Percentiles rank a stretch among this genome's conserved stretches.
phyloP scores from a whole-genome alignment of 176 grass and related monocot species.

The Saccharum officinarum region DNA sequence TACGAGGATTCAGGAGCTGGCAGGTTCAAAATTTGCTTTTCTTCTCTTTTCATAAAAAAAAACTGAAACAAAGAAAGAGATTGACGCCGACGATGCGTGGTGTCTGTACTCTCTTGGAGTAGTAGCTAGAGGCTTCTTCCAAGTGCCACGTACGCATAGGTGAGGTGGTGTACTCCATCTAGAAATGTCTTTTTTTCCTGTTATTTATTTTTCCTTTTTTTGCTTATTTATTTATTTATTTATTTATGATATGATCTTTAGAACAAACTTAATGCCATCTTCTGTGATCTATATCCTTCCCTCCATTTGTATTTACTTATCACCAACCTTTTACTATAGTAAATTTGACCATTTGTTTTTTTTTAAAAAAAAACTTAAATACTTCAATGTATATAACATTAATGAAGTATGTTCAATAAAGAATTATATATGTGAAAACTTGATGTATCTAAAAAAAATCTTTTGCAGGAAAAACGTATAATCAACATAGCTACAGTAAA shows the following conservation, averaged over 20 bases:
- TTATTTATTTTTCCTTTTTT: not conserved
- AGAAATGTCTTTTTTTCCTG: not conserved
- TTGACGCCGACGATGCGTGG: not conserved
- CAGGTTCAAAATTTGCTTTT: not conserved
- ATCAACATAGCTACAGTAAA: too few species aligned
- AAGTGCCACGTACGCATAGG: not conserved
- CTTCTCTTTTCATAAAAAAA: too few species aligned
- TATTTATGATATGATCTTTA: not conserved
- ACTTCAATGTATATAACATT: too few species aligned
- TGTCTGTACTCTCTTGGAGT: not conserved
- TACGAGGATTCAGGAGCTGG: not conserved
- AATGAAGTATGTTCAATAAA: too few species aligned
- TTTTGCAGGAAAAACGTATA: too few species aligned
- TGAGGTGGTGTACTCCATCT: not conserved
- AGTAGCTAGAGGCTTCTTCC: not conserved
- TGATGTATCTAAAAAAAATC: too few species aligned
- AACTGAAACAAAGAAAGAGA: not conserved
- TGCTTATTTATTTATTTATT: not conserved
- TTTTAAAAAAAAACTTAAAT: too few species aligned
- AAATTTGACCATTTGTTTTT: too few species aligned
- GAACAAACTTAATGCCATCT: not conserved
- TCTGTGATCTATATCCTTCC: not conserved
- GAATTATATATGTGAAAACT: too few species aligned
- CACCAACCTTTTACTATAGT: too few species aligned
- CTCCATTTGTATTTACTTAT: too few species aligned